phyloP scores from a whole-genome alignment of 345 rosid genomes.

The Nephelium lappaceum region DNA sequence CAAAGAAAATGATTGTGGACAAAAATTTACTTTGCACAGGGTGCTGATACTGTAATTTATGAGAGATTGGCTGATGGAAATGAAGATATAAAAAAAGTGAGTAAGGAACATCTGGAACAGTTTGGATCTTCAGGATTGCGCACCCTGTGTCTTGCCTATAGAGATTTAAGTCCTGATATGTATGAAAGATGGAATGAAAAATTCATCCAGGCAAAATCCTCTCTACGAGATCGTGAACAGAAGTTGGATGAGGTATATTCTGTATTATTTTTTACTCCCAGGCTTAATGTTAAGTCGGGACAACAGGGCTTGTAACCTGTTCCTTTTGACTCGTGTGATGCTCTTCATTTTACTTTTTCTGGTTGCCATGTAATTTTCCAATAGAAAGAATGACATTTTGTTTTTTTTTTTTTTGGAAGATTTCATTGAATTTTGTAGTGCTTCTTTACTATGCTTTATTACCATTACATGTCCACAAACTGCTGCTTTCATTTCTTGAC shows the following conservation, averaged over 20 bases:
- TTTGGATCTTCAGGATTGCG: constrained; percentile 98
- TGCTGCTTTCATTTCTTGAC: background rate
- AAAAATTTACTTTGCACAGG: constrained; percentile 56
- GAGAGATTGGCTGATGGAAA: constrained; percentile 83
- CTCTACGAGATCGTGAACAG: constrained; percentile 93
- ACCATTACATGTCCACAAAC: background rate
- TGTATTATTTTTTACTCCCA: background rate
- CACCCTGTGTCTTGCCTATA: constrained; percentile 96
- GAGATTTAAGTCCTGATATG: constrained; percentile 66
- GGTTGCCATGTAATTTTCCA: background rate
- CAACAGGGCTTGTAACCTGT: background rate
- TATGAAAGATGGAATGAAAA: constrained; percentile 98
- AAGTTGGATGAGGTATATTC: constrained; percentile 89
- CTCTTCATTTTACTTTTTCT: background rate
- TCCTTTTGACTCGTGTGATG: background rate
- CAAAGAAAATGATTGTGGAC: constrained; percentile 34
- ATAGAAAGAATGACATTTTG: background rate
- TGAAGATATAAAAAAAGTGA: constrained; percentile 70
- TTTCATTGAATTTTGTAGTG: background rate
- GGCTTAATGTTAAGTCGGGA: background rate
- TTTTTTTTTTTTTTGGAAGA: background rate
- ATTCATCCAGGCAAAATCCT: constrained; percentile 95
- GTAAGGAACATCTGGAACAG: constrained; percentile 86
- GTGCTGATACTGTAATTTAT: constrained; percentile 95
- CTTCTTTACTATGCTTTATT: background rate